phyloP scores from a whole-genome alignment of 164 flowering plant species.

The Euptelea pleiosperma region DNA sequence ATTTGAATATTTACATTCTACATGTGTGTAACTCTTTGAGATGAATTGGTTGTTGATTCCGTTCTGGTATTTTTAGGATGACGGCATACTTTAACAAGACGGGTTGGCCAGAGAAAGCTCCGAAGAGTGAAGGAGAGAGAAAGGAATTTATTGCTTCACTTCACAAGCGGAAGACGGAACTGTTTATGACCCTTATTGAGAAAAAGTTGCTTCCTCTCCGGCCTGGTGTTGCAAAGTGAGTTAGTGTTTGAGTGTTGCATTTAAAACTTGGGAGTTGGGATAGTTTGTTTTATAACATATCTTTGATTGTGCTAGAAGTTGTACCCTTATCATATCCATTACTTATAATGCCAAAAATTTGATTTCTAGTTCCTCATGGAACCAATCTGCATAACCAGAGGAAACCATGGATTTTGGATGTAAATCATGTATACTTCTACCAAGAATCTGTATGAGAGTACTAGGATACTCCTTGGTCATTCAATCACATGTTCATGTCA shows the following conservation, averaged over 20 bases:
- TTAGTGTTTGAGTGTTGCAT: conserved; percentile 7
- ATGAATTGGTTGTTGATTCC: conserved; percentile 5
- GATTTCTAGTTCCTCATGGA: no score
- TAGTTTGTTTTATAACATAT: no score
- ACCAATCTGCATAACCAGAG: no score
- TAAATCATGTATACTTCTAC: no score
- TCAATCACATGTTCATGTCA: no score
- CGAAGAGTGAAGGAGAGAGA: conserved; percentile 72
- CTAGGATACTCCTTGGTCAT: no score
- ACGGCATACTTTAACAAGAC: conserved; percentile 91
- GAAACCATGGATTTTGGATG: not conserved
- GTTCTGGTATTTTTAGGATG: conserved; percentile 53
- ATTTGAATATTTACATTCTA: not conserved
- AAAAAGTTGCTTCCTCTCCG: conserved; percentile 91
- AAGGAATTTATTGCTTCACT: conserved; percentile 81
- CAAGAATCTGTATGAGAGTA: no score
- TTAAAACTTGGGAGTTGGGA: no score
- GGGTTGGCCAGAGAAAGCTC: conserved; percentile 94
- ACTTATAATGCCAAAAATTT: no score
- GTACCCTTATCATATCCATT: no score
- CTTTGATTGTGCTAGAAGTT: no score
- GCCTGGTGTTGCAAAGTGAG: conserved; percentile 96
- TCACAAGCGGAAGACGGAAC: conserved; percentile 85
- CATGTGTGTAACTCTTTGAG: not conserved
- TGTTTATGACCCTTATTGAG: conserved; percentile 95